Evolutionary conservation across 192 early-diverging fungal genomes (phyloP).

Genomic region (Backusella luteola): DNA sequence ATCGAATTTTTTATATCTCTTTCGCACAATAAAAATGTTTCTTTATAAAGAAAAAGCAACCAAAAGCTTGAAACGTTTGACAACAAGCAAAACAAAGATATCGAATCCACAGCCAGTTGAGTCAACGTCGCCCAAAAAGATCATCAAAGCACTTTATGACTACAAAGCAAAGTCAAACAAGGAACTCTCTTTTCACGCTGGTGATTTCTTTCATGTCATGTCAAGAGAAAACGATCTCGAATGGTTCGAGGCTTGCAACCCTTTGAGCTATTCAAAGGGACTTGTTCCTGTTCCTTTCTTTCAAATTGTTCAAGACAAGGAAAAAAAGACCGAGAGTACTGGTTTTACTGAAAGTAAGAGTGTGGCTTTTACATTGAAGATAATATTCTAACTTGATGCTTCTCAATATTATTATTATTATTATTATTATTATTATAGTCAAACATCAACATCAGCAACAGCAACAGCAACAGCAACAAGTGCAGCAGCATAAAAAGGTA

Average conservation of each 20-base stretch:
- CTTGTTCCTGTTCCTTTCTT: slow-evolving; percentile 69
- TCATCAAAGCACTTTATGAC: slow-evolving; percentile 73
- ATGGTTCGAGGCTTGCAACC: slow-evolving; percentile 73
- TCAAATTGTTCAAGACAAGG: slow-evolving; percentile 57
- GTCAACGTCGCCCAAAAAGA: slow-evolving; percentile 57
- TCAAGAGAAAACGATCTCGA: slow-evolving; percentile 64
- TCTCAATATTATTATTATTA: too few relatives aligned
- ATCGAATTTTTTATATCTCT: background rate
- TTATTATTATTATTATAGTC: background rate
- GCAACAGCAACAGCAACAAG: too few relatives aligned
- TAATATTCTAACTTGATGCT: background rate
- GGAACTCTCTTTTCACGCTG: slow-evolving; percentile 70
- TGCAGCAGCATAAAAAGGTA: background rate
- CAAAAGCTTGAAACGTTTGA: background rate
- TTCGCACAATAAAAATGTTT: slow-evolving; percentile 2
- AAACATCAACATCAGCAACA: background rate
- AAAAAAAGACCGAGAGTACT: slow-evolving; percentile 24
- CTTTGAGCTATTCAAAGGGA: slow-evolving; percentile 60
- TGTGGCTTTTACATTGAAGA: background rate
- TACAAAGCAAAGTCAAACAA: slow-evolving; percentile 57
- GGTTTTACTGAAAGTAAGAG: slow-evolving; percentile 15
- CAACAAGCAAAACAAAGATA: background rate
- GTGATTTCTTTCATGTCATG: slow-evolving; percentile 75
- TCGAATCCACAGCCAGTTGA: background rate
- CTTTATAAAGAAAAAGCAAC: slow-evolving; percentile 8